Base-by-base conservation (phyloP, 2,329 filamentous ascomycete species). In the Sporothrix dimorphospora region DNA sequence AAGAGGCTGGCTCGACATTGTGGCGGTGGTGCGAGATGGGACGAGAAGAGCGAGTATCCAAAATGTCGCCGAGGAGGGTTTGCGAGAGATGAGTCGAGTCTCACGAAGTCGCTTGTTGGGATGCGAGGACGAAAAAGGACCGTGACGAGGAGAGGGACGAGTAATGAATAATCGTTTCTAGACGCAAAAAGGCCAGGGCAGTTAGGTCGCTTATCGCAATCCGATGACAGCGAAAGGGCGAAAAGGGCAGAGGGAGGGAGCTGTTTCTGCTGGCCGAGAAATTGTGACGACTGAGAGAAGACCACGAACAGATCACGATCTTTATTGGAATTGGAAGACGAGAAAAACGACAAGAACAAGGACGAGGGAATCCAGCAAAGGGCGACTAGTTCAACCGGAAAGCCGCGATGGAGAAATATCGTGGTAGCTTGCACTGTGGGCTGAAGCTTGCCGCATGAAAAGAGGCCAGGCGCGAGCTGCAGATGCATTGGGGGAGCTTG, bases 1-100 rank as follows among this genome's bases (percentile, higher is more conserved):
- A 73, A 99, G 92, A 79, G 96, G 96, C 84, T 98, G 95, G 81
- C 91, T 94, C 75, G 96, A 99, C 96, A 99, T 98, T 79, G 76
- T 87, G 81, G 69, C 69, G 70, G 42, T 16, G 45, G 71, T 45
- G 42, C 65, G 55, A 11, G 49, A 68, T 14, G 38, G 4, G 70
- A 40, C 9, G 59, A 42, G 1, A 24, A 27, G 45, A 3, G 19
- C 11, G 65, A 51, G 38, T 53, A 14, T n/a, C 11, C 27, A 21
- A 55, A 14, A 12, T 38, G 21, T 30, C n/a, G 40, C 12, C n/a
- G 7, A 70, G 47, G 21, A 8, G 14, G 24, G 4, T 42, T 8
- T 19, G 11, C 19, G 30, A 51, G 49, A 55, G 12, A 67, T 12
- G 34, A 49, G 42, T 24, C 38, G n/a, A 45, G 59, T 42, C 38